phyloP scores from a whole-genome alignment of 1,139 yeast species.

The Meyerozyma carpophila region DNA sequence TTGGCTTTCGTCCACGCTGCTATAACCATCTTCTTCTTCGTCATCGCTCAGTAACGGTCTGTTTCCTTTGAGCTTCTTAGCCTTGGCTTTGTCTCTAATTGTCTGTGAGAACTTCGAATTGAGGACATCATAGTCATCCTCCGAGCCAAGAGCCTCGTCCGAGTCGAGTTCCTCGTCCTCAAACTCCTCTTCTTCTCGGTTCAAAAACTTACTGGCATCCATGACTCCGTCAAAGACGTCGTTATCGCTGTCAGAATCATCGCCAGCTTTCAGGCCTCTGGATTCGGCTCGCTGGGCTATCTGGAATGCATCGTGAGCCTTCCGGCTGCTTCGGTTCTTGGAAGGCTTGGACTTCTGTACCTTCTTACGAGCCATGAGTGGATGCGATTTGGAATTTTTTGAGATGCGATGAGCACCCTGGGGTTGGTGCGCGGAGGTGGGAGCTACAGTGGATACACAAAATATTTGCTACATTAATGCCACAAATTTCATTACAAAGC shows the following conservation, averaged over 20 bases:
- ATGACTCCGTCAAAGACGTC: slow-evolving; percentile 36
- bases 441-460: background rate
- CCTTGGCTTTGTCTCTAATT: slow-evolving; percentile 50
- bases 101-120: slow-evolving; percentile 66
- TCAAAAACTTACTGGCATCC: slow-evolving; percentile 36
- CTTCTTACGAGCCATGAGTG: slow-evolving; percentile 14
- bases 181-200: slow-evolving; percentile 20
- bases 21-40: slow-evolving; percentile 43
- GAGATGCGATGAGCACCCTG: background rate
- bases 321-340: slow-evolving; percentile 29
- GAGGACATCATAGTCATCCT: slow-evolving; percentile 65
- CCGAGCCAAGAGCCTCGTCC: slow-evolving; percentile 74
- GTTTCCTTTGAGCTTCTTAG: slow-evolving; percentile 19
- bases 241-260: slow-evolving; percentile 13
- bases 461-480: background rate
- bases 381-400: background rate
- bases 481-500: slow-evolving; percentile 49
- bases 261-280: slow-evolving; percentile 20
- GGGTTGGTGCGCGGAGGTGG: slow-evolving; percentile 1
- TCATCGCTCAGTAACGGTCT: slow-evolving; percentile 14
- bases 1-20: slow-evolving; percentile 65
- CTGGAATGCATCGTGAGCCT: slow-evolving; percentile 42
- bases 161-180: slow-evolving; percentile 71
- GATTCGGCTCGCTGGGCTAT: slow-evolving; percentile 36
- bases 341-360: slow-evolving; percentile 16